Conservation (phyloP, 1,139 yeast genomes). For the Kluyveromyces sp. region DNA sequence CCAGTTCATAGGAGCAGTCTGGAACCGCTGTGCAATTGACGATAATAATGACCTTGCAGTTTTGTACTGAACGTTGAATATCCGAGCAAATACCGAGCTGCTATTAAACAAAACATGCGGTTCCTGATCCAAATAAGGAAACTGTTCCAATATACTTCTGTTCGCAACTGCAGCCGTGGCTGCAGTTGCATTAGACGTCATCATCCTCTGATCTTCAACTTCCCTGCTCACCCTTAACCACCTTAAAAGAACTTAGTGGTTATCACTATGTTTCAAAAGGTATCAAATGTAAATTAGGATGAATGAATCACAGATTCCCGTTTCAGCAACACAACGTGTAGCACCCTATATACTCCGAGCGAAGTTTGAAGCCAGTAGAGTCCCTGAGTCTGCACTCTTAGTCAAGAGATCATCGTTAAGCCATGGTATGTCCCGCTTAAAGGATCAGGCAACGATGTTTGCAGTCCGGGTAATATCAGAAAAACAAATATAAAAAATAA, state of each 20-base stretch:
- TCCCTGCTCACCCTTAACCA: neutral
- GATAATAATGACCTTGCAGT: constrained; percentile 16
- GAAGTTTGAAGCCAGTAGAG: too few relatives aligned
- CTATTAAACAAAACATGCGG: constrained; percentile 13
- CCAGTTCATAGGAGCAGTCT: neutral
- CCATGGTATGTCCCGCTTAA: too few relatives aligned
- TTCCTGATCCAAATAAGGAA: constrained; percentile 19
- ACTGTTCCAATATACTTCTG: constrained; percentile 1
- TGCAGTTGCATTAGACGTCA: neutral
- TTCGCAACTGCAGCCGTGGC: neutral
- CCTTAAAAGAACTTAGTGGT: neutral
- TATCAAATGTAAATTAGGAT: too few relatives aligned
- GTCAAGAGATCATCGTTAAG: too few relatives aligned
- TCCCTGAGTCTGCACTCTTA: too few relatives aligned
- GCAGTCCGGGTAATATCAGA: neutral
- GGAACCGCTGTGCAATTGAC: constrained; percentile 18
- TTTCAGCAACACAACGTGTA: too few relatives aligned
- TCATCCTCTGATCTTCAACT: neutral
- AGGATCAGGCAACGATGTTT: too few relatives aligned
- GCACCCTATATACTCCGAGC: too few relatives aligned
- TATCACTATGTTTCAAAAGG: too few relatives aligned
- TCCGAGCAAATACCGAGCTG: constrained; percentile 10
- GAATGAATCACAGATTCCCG: too few relatives aligned
- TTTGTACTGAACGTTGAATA: constrained; percentile 20
- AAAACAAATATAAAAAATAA: constrained; percentile 10